These are phyloP conservation scores for Candida glucosophila DNA, from an alignment of 1,139 yeast genomes.

Conservation along the genomic window DNA sequence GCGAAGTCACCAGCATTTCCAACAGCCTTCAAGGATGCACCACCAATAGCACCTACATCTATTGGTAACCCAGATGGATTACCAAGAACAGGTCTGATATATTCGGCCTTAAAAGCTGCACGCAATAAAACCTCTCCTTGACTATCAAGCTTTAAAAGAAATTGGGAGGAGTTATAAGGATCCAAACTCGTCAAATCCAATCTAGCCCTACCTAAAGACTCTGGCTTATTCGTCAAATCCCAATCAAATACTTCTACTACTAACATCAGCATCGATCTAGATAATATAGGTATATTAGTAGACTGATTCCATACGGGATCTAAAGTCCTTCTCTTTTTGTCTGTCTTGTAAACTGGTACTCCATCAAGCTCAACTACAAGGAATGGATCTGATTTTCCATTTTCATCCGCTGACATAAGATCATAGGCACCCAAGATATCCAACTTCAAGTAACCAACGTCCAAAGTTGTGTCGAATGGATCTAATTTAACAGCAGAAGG, in stretches of 20 bases:
- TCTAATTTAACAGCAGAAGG: constrained; percentile 51
- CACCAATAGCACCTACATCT: constrained; percentile 31
- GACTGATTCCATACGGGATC: constrained; percentile 65
- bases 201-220: constrained; percentile 43
- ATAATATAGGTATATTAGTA: constrained; percentile 48
- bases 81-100: constrained; percentile 50
- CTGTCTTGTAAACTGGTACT: constrained; percentile 45
- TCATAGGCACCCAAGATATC: constrained; percentile 48
- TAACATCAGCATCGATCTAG: constrained; percentile 49
- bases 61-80: constrained; percentile 32
- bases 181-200: constrained; percentile 43
- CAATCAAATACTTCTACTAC: constrained; percentile 55
- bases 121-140: constrained; percentile 50
- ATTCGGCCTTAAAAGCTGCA: constrained; percentile 56
- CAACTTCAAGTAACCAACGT: constrained; percentile 55
- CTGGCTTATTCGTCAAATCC: constrained; percentile 69
- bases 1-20: constrained; percentile 33
- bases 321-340: constrained; percentile 55
- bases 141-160: constrained; percentile 45
- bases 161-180: constrained; percentile 35
- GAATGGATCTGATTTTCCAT: constrained; percentile 73
- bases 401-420: constrained; percentile 52
- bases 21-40: constrained; percentile 40
- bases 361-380: constrained; percentile 46
- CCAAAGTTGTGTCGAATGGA: constrained; percentile 52